Evolutionary conservation across 2,329 filamentous ascomycete species (phyloP), one percentile per base, ranked within the genome.

Genomic region (Calonectria pauciramosa): DNA sequence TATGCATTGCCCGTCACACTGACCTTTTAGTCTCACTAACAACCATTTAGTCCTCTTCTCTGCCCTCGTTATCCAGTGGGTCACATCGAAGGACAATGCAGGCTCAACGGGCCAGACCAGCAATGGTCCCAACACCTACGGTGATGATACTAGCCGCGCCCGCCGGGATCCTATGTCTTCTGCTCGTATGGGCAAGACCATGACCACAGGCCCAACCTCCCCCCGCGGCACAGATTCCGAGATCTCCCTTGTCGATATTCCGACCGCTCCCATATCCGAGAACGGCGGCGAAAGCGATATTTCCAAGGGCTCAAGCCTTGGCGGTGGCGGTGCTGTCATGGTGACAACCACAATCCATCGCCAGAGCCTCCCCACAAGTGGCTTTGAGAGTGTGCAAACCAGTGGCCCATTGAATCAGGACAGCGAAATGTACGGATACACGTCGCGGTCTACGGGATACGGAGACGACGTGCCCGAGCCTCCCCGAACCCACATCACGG

Each of bases 61-160:
- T 18, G 89, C 90, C 23, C 78, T 91, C 6, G 89, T 93, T 20
- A 87, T 93, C 54, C 91, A 93, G 73, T 93, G 91, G 91, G 88
- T 92, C 52, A 89, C 88, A 0, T 88, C 86, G 14, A 85, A 82
- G 59, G 88, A 89, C 79, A 87, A 84, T 70, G 83, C 84, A n/a
- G 84, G 82, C 51, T 84, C 81, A 13, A 79, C 80, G 73, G 80
- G 70, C 30, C 71, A 30, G 8, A 63, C 23, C 36, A 34, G 41
- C 51, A 67, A 59, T 13, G 51, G 14, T 9, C 56, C 70, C 38
- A 56, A 28, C 47, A 51, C 26, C 18, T 51, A 56, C 52, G 8
- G n/a, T 34, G 28, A 59, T n/a, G 49, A 41, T 8, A 34, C 11
- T 16, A 68, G 64, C 60, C 59, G 32, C 41, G 23, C 30, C n/a